These are phyloP conservation scores for Aspergillus udagawae DNA, from an alignment of 2,329 filamentous ascomycete species.

Conservation along the genomic window DNA sequence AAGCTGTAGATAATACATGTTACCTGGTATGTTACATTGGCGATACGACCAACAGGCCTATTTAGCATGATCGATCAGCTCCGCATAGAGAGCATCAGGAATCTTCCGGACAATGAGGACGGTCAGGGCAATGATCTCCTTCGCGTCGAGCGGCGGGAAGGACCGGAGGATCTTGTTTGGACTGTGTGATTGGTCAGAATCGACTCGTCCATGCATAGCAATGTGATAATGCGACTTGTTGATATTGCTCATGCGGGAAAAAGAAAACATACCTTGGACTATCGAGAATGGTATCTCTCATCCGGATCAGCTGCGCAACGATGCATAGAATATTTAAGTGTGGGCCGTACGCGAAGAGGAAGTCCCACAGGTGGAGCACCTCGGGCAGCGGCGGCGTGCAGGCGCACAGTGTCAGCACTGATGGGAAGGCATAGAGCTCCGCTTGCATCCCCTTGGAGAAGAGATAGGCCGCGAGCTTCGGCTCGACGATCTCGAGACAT, in stretches of 20 bases:
- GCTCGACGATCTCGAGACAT: conserved; percentile 85
- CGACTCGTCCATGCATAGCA: not conserved
- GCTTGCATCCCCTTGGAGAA: conserved; percentile 83
- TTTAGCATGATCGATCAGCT: conserved; percentile 81
- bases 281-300: conserved; percentile 76
- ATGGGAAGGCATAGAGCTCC: conserved; percentile 94
- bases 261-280: conserved; percentile 65
- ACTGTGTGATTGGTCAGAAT: conserved; percentile 47
- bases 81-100: conserved; percentile 82
- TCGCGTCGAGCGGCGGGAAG: conserved; percentile 77
- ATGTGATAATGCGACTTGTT: conserved; percentile 5
- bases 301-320: conserved; percentile 86
- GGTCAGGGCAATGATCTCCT: conserved; percentile 78
- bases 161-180: conserved; percentile 89
- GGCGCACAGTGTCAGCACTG: conserved; percentile 88
- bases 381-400: conserved; percentile 94
- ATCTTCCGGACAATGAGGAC: conserved; percentile 86
- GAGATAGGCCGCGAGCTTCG: conserved; percentile 78
- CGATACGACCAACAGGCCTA: conserved; percentile 12
- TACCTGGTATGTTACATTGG: not conserved
- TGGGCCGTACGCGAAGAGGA: conserved; percentile 90
- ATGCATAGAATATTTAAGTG: conserved; percentile 96
- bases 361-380: conserved; percentile 92
- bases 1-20: conserved; percentile 6
- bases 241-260: not conserved